Conservation (phyloP, 1,284 basidiomycete genomes). For the Rhodotorula glutinis region DNA sequence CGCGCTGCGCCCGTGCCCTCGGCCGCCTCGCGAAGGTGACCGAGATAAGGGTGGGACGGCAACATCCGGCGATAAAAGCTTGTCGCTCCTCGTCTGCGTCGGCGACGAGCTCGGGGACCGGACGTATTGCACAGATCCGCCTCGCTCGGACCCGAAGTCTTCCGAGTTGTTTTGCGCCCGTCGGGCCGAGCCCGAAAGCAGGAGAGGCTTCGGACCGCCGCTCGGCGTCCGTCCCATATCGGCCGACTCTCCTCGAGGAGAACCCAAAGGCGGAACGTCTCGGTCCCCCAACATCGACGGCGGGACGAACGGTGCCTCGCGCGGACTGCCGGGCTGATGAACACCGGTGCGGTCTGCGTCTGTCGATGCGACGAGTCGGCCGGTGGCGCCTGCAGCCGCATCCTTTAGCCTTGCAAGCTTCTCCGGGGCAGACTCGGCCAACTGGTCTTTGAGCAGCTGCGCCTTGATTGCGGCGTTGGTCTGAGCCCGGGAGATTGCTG, state of each 20-base stretch:
- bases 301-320: slow-evolving; percentile 36
- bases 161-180: slow-evolving; percentile 23
- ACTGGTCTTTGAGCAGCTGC: slow-evolving; percentile 18
- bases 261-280: background rate
- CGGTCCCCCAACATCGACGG: slow-evolving; percentile 4
- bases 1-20: slow-evolving; percentile 9
- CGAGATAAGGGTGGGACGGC: slow-evolving; percentile 24
- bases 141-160: slow-evolving; percentile 4
- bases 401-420: slow-evolving; percentile 19
- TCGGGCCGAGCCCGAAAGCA: slow-evolving; percentile 26
- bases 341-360: slow-evolving; percentile 2
- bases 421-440: slow-evolving; percentile 14
- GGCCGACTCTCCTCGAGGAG: background rate
- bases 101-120: slow-evolving; percentile 20
- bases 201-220: slow-evolving; percentile 31
- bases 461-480: slow-evolving; percentile 28
- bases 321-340: slow-evolving; percentile 10
- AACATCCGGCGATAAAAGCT: slow-evolving; percentile 12
- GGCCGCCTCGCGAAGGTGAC: slow-evolving; percentile 5
- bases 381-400: slow-evolving; percentile 14
- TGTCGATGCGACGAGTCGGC: slow-evolving; percentile 16
- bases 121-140: background rate
- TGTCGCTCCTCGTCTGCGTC: slow-evolving; percentile 1
- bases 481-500: slow-evolving; percentile 22
- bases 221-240: background rate